phyloP scores from a whole-genome alignment of 1,139 yeast species.

The Scheffersomyces cryptocercus region DNA sequence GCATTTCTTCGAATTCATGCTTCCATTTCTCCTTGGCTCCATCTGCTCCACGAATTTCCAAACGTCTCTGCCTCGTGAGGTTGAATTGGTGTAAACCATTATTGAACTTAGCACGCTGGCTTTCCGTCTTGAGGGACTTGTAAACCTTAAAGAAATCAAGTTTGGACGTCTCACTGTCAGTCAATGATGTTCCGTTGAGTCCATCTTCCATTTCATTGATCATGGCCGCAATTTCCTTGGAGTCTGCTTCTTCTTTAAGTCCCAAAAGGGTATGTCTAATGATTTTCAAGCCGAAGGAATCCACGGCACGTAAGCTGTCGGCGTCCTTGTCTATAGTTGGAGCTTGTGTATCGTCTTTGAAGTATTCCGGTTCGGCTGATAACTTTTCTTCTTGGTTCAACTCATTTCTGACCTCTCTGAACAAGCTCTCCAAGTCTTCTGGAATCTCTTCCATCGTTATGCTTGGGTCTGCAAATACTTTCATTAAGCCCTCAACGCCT shows the following conservation, averaged over 20 bases:
- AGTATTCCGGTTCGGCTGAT: slow-evolving; percentile 24
- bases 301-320: slow-evolving; percentile 63
- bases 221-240: slow-evolving; percentile 31
- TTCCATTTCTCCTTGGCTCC: slow-evolving; percentile 91
- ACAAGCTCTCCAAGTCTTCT: slow-evolving; percentile 31
- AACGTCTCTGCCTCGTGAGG: slow-evolving; percentile 67
- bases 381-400: slow-evolving; percentile 14
- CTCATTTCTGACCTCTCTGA: slow-evolving; percentile 24
- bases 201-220: slow-evolving; percentile 35
- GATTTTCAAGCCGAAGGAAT: slow-evolving; percentile 76
- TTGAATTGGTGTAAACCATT: slow-evolving; percentile 67
- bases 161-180: slow-evolving; percentile 27
- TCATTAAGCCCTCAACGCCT: slow-evolving; percentile 61
- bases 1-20: slow-evolving; percentile 72
- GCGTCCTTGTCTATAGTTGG: slow-evolving; percentile 53
- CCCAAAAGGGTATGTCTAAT: slow-evolving; percentile 80
- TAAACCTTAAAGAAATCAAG: slow-evolving; percentile 69
- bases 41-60: slow-evolving; percentile 79
- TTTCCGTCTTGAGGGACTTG: slow-evolving; percentile 48
- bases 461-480: slow-evolving; percentile 26
- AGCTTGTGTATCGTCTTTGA: slow-evolving; percentile 24
- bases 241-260: slow-evolving; percentile 35
- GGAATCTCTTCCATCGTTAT: slow-evolving; percentile 36
- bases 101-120: slow-evolving; percentile 60
- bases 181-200: slow-evolving; percentile 7